phyloP scores from a whole-genome alignment of 2,329 filamentous ascomycete species.

The Aspergillus sp. region DNA sequence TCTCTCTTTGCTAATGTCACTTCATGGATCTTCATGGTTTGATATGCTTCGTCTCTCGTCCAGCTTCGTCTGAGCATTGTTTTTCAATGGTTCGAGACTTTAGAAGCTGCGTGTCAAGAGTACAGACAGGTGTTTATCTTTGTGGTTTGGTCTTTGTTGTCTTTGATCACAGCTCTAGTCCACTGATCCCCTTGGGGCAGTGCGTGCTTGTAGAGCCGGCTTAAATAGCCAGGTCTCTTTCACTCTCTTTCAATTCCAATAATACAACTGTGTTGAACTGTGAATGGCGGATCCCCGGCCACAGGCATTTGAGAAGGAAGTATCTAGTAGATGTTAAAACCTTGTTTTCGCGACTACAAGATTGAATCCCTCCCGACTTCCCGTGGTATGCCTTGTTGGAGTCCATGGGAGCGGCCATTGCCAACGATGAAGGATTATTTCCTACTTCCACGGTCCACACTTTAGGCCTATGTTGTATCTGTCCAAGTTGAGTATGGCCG shows the following conservation, averaged over 20 bases:
- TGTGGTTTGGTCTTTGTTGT: conserved; percentile 14
- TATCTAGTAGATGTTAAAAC: too few species aligned
- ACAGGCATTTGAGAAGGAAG: too few species aligned
- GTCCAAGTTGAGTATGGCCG: too few species aligned
- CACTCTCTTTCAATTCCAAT: background rate
- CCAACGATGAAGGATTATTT: too few species aligned
- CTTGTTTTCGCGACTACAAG: too few species aligned
- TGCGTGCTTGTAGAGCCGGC: background rate
- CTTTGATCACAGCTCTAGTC: conserved; percentile 13
- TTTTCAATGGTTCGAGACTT: conserved; percentile 14
- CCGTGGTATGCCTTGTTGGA: too few species aligned
- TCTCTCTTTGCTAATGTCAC: background rate
- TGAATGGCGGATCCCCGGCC: background rate
- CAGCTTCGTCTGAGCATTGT: conserved; percentile 17
- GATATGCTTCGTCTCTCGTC: conserved; percentile 16
- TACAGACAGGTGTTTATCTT: conserved; percentile 18
- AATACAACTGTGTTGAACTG: background rate
- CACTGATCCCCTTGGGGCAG: conserved; percentile 6
- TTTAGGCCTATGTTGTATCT: too few species aligned
- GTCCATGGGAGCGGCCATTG: too few species aligned
- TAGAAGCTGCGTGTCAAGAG: conserved; percentile 30
- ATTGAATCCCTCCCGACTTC: too few species aligned
- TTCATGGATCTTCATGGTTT: background rate
- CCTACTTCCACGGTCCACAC: too few species aligned
- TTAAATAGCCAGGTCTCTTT: background rate